Percentiles rank a stretch among this genome's conserved stretches.
phyloP scores from a whole-genome alignment of 331 rosid species.

The Arachis monticola region DNA sequence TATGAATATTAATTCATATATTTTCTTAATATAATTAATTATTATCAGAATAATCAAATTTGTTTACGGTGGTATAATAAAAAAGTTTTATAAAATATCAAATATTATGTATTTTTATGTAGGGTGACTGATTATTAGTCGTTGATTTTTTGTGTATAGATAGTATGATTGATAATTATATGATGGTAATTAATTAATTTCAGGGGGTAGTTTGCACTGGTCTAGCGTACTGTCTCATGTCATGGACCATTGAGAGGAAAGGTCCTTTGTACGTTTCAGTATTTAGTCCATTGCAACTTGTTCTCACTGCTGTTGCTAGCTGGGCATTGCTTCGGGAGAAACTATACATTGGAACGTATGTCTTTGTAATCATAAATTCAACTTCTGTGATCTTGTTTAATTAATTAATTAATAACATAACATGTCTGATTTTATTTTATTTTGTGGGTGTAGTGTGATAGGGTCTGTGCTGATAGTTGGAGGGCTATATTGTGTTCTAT shows the following conservation, averaged over 20 bases:
- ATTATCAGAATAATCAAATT: too few relatives aligned
- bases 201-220: conserved; percentile 84
- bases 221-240: conserved; percentile 58
- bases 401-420: background rate
- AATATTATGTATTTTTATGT: too few relatives aligned
- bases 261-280: conserved; percentile 81
- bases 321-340: conserved; percentile 76
- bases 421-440: conserved; percentile 9
- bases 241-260: conserved; percentile 82
- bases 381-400: background rate
- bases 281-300: conserved; percentile 68
- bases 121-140: too few relatives aligned
- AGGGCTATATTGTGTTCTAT: conserved; percentile 79
- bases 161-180: too few relatives aligned
- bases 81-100: too few relatives aligned
- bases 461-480: conserved; percentile 66
- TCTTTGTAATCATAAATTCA: background rate
- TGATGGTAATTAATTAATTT: conserved; percentile 10
- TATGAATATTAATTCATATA: too few relatives aligned
- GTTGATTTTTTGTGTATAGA: too few relatives aligned
- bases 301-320: conserved; percentile 64
- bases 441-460: conserved; percentile 44
- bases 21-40: too few relatives aligned
- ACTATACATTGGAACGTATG: conserved; percentile 78
- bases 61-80: too few relatives aligned